Base-by-base conservation (phyloP, 179 eudicot genomes). In the Spinacia oleracea region DNA sequence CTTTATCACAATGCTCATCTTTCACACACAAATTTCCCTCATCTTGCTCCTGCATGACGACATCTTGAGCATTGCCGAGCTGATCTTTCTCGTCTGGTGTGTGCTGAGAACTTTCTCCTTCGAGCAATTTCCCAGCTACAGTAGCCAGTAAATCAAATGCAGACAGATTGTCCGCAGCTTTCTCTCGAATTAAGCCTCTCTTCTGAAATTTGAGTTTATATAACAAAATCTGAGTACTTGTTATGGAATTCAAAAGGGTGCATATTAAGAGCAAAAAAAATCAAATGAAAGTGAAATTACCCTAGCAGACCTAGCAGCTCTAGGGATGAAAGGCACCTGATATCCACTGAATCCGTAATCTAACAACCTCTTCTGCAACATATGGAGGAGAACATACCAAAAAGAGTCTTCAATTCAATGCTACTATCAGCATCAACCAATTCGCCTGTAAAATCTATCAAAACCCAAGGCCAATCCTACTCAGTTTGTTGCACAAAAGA, bases 91-190 rank as follows among this genome's bases (percentile, higher is more conserved):
- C 84, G 4, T 64, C 35, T 58, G 72, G 11, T n/a, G 77, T 42
- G 46, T 32, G 50, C 48, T 79, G 87, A 77, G 86, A 81, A 79
- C 59, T 74, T 75, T 89, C 91, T 60, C 89, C 87, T 75, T 96
- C 97, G 35, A 85, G 84, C 60, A 92, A 73, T 80, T 89, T 88
- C 56, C 95, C 97, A 75, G 99, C 99, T 80, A 93, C 92, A 45
- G 96, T 89, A 48, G 98, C 97, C 87, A 89, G 60, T 62, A 94
- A 81, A 74, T 96, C 99, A 77, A 96, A 90, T 32, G 98, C 96
- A 77, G 89, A 87, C 89, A 89, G 85, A 48, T 83, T 79, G 56
- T 85, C 91, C 72, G 82, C 86, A n/a, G 40, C 66, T 76, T 84
- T 88, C 82, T 85, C 91, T 77, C 77, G 79, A 73, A 80, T 45